A percentile compares a stretch with the other conserved stretches of the same genome.
phyloP scores from a whole-genome alignment of 2,329 filamentous ascomycete genomes.

The Xylaria hypoxylon region DNA sequence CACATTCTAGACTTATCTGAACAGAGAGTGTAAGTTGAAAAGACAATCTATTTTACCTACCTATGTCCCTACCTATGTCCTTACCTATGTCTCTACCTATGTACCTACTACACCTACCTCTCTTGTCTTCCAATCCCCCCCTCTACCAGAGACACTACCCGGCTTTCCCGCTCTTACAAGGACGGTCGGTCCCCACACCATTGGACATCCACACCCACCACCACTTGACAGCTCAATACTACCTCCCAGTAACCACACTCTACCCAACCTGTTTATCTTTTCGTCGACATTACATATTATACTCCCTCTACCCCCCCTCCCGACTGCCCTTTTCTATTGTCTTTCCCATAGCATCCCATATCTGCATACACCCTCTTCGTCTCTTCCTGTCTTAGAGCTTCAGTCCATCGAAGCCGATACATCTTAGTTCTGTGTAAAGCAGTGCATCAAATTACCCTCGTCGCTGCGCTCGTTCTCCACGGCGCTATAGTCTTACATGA shows the following conservation, averaged over 20 bases:
- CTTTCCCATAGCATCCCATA: slow-evolving; percentile 42
- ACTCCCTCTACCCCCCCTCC: slow-evolving; percentile 38
- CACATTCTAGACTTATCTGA: slow-evolving; percentile 17
- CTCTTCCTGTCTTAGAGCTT: slow-evolving; percentile 43
- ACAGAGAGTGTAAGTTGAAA: slow-evolving; percentile 38
- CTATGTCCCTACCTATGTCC: slow-evolving; percentile 7
- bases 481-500: slow-evolving; percentile 35
- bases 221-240: slow-evolving; percentile 38
- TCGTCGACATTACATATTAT: slow-evolving; percentile 42
- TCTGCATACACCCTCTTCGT: slow-evolving; percentile 43
- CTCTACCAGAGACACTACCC: slow-evolving; percentile 40
- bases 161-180: slow-evolving; percentile 38
- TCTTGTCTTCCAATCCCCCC: slow-evolving; percentile 29
- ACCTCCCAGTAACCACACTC: slow-evolving; percentile 25
- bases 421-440: slow-evolving; percentile 24
- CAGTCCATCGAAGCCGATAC: slow-evolving; percentile 21
- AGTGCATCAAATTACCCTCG: slow-evolving; percentile 17
- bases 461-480: slow-evolving; percentile 11
- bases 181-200: slow-evolving; percentile 27
- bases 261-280: slow-evolving; percentile 45
- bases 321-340: slow-evolving; percentile 46
- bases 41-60: slow-evolving; percentile 30
- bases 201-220: slow-evolving; percentile 34
- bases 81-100: background rate
- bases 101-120: background rate